A percentile compares a stretch with the other conserved stretches of the same genome.
These are phyloP conservation scores for Gossypioides kirkii DNA, from an alignment of 345 rosid genomes.

Conservation along the genomic window DNA sequence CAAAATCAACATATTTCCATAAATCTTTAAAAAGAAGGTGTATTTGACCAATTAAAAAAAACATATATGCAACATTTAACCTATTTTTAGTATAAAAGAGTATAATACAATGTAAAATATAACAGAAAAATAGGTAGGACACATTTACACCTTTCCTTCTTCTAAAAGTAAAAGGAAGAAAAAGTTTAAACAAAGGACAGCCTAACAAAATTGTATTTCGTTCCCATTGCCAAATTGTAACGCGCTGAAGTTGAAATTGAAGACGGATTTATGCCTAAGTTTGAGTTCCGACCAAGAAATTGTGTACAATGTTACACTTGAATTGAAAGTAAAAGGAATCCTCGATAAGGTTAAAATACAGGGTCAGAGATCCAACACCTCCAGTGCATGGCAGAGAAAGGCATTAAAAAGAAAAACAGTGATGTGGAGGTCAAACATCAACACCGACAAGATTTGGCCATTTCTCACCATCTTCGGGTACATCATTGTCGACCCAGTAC, in stretches of 20 bases:
- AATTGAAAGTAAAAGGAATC: background rate
- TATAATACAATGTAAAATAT: too few species aligned
- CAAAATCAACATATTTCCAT: too few species aligned
- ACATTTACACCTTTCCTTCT: too few species aligned
- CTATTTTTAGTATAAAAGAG: too few species aligned
- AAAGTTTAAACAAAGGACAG: background rate
- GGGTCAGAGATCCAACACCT: background rate
- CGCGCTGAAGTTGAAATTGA: background rate
- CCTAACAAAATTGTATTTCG: background rate
- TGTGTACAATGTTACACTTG: background rate
- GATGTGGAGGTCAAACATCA: constrained; percentile 4
- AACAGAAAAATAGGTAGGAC: too few species aligned
- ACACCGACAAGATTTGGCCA: background rate
- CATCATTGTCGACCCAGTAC: background rate
- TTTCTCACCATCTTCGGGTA: background rate
- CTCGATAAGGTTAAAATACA: background rate
- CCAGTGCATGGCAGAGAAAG: too few species aligned
- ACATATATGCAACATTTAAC: too few species aligned
- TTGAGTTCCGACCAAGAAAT: background rate
- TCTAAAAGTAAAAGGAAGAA: too few species aligned
- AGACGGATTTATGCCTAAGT: background rate
- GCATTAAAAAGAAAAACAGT: background rate
- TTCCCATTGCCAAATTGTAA: background rate
- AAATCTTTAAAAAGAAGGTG: too few species aligned
- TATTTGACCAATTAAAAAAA: too few species aligned